Conservation (phyloP, 139 green algal species). For the Chlamydomonas schloesseri region DNA sequence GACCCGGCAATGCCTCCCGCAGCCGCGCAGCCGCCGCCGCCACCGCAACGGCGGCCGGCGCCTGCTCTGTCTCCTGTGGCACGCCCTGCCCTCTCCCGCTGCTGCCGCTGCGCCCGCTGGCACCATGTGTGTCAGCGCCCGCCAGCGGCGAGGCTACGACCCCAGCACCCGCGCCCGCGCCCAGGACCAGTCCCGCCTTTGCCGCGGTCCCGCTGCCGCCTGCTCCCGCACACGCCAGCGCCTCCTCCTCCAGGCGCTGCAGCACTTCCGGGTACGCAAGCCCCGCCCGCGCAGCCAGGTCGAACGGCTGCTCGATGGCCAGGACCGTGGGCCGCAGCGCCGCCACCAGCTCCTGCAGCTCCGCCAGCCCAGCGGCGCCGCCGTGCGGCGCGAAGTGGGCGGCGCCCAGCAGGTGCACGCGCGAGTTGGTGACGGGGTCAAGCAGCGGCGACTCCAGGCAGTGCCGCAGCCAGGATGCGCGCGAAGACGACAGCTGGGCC, state of each 20-base stretch:
- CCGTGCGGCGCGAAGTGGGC: constrained; percentile 23
- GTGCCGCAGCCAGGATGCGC: background rate
- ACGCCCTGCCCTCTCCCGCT: background rate
- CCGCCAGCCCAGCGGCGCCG: background rate
- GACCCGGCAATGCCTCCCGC: background rate
- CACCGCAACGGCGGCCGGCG: background rate
- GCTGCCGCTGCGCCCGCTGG: background rate
- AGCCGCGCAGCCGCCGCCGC: background rate
- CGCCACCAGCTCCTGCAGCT: background rate
- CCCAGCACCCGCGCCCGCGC: too few relatives aligned
- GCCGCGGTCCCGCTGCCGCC: too few relatives aligned
- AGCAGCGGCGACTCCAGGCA: background rate
- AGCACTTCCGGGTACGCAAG: constrained; percentile 14
- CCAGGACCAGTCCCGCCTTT: too few relatives aligned
- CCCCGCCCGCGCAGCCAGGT: constrained; percentile 3
- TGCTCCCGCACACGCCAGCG: too few relatives aligned
- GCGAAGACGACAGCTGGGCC: background rate
- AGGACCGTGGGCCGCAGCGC: background rate
- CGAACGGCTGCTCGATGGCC: constrained; percentile 35
- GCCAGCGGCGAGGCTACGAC: too few relatives aligned
- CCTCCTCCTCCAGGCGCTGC: too few relatives aligned
- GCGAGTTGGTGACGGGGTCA: constrained; percentile 23
- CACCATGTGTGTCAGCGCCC: too few relatives aligned
- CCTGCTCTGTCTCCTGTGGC: too few relatives aligned
- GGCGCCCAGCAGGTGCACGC: constrained; percentile 19